Conservation (phyloP, 495 filamentous ascomycete genomes). For the Aspergillus carlsbadensis region DNA sequence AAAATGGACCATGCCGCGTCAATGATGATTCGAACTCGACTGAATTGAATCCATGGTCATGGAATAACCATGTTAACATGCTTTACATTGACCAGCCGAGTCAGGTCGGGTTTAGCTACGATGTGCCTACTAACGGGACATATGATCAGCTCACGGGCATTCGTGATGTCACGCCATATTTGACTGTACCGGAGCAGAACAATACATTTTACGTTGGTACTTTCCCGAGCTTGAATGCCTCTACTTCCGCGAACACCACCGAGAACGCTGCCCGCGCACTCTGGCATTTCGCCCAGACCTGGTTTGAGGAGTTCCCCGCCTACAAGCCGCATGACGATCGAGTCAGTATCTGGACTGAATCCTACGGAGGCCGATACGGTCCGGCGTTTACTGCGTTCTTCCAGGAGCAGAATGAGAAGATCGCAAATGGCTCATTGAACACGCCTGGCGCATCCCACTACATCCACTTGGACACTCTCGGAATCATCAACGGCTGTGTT, state of each 20-base stretch:
- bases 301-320: constrained; percentile 54
- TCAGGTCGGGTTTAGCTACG: constrained; percentile 62
- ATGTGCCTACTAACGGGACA: constrained; percentile 40
- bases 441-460: constrained; percentile 28
- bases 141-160: constrained; percentile 14
- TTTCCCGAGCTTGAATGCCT: constrained; percentile 47
- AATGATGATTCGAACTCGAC: constrained; percentile 49
- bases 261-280: constrained; percentile 52
- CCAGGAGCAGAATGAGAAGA: constrained; percentile 62
- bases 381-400: constrained; percentile 65
- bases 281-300: constrained; percentile 60
- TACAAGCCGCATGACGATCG: constrained; percentile 55
- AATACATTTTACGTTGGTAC: constrained; percentile 62
- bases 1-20: constrained; percentile 62
- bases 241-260: constrained; percentile 49
- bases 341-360: constrained; percentile 56
- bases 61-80: constrained; percentile 63
- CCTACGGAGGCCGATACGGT: constrained; percentile 68
- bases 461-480: constrained; percentile 50
- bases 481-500: constrained; percentile 71
- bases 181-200: constrained; percentile 51
- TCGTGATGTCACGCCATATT: constrained; percentile 36
- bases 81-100: constrained; percentile 66
- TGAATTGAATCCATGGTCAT: constrained; percentile 58
- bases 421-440: constrained; percentile 37